Evolutionary conservation across 192 early-diverging fungal genomes (phyloP).

Genomic region (Phycomyces blakesleeanus): DNA sequence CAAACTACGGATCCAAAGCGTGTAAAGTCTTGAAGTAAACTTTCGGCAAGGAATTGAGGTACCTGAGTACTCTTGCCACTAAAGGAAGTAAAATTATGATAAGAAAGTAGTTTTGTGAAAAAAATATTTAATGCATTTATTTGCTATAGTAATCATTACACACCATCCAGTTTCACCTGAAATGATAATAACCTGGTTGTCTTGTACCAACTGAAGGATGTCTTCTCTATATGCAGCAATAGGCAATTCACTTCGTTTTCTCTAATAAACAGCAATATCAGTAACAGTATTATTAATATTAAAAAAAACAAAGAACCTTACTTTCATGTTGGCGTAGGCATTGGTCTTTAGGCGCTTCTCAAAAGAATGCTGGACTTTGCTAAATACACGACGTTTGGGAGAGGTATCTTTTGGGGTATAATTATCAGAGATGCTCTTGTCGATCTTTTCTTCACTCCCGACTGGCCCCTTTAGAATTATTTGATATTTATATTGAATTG

Average conservation of each 20-base stretch:
- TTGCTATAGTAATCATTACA: slow-evolving; percentile 16
- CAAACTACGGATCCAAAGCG: slow-evolving; percentile 47
- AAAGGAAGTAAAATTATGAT: background rate
- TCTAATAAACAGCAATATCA: slow-evolving; percentile 17
- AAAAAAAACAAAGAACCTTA: no score
- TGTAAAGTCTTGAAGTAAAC: slow-evolving; percentile 36
- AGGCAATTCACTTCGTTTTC: slow-evolving; percentile 56
- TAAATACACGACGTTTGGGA: background rate
- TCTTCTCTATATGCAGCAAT: slow-evolving; percentile 55
- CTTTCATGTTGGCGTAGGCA: slow-evolving; percentile 8
- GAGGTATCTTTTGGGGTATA: background rate
- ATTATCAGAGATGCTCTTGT: no score
- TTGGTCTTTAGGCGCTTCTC: slow-evolving; percentile 9
- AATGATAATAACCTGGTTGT: slow-evolving; percentile 63
- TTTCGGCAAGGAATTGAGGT: slow-evolving; percentile 73
- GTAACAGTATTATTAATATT: no score
- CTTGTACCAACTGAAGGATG: slow-evolving; percentile 45
- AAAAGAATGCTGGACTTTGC: slow-evolving; percentile 4
- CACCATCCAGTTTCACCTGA: slow-evolving; percentile 79
- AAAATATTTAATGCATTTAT: no score
- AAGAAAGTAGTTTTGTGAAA: slow-evolving; percentile 25
- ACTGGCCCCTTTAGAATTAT: background rate
- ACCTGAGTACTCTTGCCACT: slow-evolving; percentile 75
- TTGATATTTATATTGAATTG: no score
- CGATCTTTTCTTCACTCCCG: no score